These are phyloP conservation scores for Blastocystis sp. DNA, from an alignment of 352 stramenopile genomes.

Conservation along the genomic window DNA sequence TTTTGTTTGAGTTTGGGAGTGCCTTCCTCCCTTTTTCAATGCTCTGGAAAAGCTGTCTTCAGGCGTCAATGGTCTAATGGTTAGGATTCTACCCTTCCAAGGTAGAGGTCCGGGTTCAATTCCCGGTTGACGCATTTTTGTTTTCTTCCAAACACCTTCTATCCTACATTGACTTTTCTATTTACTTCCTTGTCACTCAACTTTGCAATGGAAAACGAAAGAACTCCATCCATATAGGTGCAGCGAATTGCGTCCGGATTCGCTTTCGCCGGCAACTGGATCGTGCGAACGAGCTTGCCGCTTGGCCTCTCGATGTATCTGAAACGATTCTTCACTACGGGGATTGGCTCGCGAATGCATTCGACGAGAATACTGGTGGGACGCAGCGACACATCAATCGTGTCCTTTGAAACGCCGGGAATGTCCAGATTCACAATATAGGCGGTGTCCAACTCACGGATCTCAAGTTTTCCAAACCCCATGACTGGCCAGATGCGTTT, in stretches of 20 bases:
- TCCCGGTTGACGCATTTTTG: background rate
- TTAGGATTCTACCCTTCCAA: slow-evolving; percentile 8
- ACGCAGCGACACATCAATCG: slow-evolving; percentile 9
- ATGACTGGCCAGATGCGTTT: slow-evolving; percentile 35
- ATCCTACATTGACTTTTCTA: background rate
- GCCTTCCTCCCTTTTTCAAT: no score
- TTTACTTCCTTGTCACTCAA: background rate
- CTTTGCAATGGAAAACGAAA: background rate
- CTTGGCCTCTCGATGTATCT: background rate
- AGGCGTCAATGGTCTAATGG: background rate
- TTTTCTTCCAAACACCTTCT: background rate
- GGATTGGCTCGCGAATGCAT: background rate
- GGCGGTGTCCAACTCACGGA: background rate
- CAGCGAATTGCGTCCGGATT: slow-evolving; percentile 8
- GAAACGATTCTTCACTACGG: background rate
- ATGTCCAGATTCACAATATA: background rate
- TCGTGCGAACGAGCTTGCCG: slow-evolving; percentile 11
- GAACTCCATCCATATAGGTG: background rate
- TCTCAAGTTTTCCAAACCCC: slow-evolving; percentile 33
- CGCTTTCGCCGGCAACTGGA: slow-evolving; percentile 1
- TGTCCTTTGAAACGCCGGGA: slow-evolving; percentile 10
- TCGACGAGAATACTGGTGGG: slow-evolving; percentile 18
- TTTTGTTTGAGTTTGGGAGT: no score
- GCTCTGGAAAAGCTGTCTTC: background rate
- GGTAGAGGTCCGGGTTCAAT: slow-evolving; percentile 2